Evolutionary conservation across 225 moss, liverwort and hornwort species (phyloP), one percentile per base, ranked within the genome.

Genomic region (Physcomitrium patens): DNA sequence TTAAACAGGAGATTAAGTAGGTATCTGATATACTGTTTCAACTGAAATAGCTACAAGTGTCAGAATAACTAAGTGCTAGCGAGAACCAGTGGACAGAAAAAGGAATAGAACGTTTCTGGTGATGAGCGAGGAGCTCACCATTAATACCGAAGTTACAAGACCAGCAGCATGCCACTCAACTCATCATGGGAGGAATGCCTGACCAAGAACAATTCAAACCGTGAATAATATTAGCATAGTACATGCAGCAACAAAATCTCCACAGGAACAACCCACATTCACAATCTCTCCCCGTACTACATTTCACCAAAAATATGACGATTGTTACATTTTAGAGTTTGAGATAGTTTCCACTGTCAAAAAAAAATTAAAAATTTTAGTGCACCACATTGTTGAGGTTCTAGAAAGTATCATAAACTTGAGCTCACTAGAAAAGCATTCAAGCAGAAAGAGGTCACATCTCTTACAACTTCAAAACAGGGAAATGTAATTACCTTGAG

Each of bases 151-250:
- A 72, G 28, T 71, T 37, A 60, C 73, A 18, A 55, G 61, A 77
- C 59, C 58, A 68, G 78, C 60, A 59, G 70, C 69, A 63, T 24
- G 22, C 63, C 74, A 82, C 70, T 77, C 49, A 86, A 77, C 79
- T 86, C 82, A 77, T 82, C 86, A 86, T 80, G 56, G 86, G 77
- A 74, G 86, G 65, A 49, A 86, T 80, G 57, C 86, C 86, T 86
- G 80, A 47, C 41, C 72, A 69, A 58, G 20, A 67, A 77, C 52
- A 74, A 67, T 45, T 65, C 75, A 61, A 72, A 61, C 18, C 73
- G 79, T 59, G 57, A 22, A n/a, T 44, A 8, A 65, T 46, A 60
- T 84, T 58, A 85, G 54, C 45, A 50, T 41, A 3, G 48, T 1
- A 12, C n/a, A 67, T 6, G 60, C 12, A 14, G n/a, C 37, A 60